A percentile compares a stretch with the other conserved stretches of the same genome.
These are phyloP conservation scores for Jaltomata sinuosa DNA, from an alignment of 257 asterid species.

Conservation along the genomic window DNA sequence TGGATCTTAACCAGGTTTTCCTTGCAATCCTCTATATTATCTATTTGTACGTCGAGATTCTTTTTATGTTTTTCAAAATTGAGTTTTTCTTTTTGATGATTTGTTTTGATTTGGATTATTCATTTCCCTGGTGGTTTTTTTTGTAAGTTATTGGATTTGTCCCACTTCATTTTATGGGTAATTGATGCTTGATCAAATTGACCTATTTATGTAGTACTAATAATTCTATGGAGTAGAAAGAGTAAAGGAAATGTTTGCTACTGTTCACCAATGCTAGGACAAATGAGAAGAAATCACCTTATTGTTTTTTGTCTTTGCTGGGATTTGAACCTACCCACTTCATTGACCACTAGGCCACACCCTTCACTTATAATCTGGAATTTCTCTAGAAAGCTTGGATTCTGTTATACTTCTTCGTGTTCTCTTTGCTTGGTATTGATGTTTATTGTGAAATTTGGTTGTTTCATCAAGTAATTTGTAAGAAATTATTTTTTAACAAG, in stretches of 20 bases:
- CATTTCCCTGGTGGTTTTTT: neutral
- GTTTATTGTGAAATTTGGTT: neutral
- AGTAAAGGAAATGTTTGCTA: neutral
- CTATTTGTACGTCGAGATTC: too few relatives aligned
- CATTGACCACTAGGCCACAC: too few relatives aligned
- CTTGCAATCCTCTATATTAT: neutral
- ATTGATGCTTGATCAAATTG: neutral
- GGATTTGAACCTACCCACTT: too few relatives aligned
- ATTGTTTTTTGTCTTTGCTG: too few relatives aligned
- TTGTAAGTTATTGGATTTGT: neutral
- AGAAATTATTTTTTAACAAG: too few relatives aligned
- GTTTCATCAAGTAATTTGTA: neutral
- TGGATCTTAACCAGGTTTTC: neutral
- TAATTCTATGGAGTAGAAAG: neutral
- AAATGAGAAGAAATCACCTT: too few relatives aligned
- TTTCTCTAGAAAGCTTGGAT: neutral
- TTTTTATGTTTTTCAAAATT: neutral
- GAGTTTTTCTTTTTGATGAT: neutral
- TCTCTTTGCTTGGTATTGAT: neutral
- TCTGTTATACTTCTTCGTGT: neutral
- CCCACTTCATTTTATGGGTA: neutral
- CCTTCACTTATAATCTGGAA: neutral
- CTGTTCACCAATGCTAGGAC: too few relatives aligned
- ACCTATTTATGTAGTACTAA: neutral
- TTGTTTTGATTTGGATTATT: neutral